A percentile compares a stretch with the other conserved stretches of the same genome.
Conservation (phyloP, 805 yeast genomes). For the Isabelozyma gotoi region DNA sequence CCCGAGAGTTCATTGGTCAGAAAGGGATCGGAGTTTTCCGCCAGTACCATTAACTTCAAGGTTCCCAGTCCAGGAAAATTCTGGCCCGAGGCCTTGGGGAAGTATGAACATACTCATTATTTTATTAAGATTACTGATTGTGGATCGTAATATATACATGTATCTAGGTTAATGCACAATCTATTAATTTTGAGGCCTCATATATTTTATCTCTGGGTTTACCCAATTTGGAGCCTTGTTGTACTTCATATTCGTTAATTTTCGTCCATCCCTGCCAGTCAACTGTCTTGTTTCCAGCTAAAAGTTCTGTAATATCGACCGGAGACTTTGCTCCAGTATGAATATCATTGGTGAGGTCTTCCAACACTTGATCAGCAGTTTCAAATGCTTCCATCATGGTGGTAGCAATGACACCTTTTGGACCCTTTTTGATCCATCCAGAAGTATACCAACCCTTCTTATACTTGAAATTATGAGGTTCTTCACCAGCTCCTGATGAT, state of each 20-base stretch:
- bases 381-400: conserved; percentile 84
- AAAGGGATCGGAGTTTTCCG: conserved; percentile 4
- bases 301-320: conserved; percentile 7
- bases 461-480: conserved; percentile 19
- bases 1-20: conserved; percentile 12
- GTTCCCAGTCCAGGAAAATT: conserved; percentile 11
- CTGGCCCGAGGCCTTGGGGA: conserved; percentile 22
- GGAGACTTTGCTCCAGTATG: conserved; percentile 21
- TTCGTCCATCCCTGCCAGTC: conserved; percentile 69
- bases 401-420: conserved; percentile 86
- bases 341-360: conserved; percentile 47
- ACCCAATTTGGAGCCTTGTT: conserved; percentile 46
- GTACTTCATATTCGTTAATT: conserved; percentile 54
- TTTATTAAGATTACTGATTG: conserved; percentile 32
- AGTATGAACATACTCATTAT: conserved; percentile 31
- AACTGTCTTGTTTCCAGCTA: conserved; percentile 27
- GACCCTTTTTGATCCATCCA: conserved; percentile 91
- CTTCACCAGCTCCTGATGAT: conserved; percentile 11
- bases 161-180: conserved; percentile 12
- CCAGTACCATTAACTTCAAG: neutral
- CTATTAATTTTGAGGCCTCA: conserved; percentile 49
- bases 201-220: conserved; percentile 62
- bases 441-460: conserved; percentile 64
- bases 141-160: conserved; percentile 5
- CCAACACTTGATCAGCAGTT: conserved; percentile 63